Evolutionary conservation across 306 rosid species (phyloP).

Genomic region (Erythrophleum fordii): DNA sequence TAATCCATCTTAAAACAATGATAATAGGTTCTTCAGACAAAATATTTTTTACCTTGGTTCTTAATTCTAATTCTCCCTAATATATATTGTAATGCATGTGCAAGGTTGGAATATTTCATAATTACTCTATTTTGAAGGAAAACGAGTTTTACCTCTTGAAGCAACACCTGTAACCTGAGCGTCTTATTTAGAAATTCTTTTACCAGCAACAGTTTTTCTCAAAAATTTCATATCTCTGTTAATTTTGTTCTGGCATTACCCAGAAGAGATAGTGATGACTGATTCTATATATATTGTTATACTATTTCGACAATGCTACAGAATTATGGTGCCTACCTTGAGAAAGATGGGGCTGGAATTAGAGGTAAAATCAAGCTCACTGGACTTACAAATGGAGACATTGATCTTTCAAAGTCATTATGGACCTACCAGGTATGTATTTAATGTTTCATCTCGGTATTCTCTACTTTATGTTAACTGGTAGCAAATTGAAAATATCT

Average conservation of each 20-base stretch:
- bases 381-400: constrained; percentile 72
- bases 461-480: not conserved
- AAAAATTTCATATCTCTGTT: not conserved
- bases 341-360: constrained; percentile 94
- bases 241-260: constrained; percentile 6
- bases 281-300: constrained; percentile 33
- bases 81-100: too few species aligned
- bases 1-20: too few species aligned
- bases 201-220: not conserved
- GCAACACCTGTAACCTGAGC: not conserved
- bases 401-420: constrained; percentile 70
- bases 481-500: not conserved
- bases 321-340: constrained; percentile 92
- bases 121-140: not conserved
- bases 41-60: too few species aligned
- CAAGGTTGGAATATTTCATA: not conserved
- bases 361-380: constrained; percentile 76
- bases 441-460: constrained; percentile 18
- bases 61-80: too few species aligned
- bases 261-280: constrained; percentile 31
- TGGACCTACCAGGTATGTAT: constrained; percentile 92
- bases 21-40: too few species aligned
- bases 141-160: not conserved
- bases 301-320: constrained; percentile 45
- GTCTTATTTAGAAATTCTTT: not conserved